Conservation (phyloP, 202 grass and related monocot species). For the Dendrocalamus latiflorus region DNA sequence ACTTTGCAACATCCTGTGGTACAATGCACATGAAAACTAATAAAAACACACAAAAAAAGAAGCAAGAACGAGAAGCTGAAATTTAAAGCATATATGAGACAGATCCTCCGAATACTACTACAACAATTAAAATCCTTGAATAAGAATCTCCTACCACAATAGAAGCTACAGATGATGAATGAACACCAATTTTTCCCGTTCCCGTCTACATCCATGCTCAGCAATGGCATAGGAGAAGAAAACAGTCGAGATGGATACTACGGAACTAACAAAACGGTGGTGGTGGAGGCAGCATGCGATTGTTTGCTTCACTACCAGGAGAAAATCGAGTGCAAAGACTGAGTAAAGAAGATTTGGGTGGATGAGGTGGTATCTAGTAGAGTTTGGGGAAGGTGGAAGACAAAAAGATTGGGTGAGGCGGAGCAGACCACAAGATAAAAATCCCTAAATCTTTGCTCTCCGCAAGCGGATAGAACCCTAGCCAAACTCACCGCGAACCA, state of each 20-base stretch:
- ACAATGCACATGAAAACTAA: too few species aligned
- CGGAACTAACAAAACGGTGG: background rate
- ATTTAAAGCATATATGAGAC: background rate
- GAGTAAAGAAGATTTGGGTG: background rate
- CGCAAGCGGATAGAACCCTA: background rate
- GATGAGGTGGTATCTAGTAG: background rate
- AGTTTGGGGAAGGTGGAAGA: background rate
- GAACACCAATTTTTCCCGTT: background rate
- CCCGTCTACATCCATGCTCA: background rate
- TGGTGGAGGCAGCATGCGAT: background rate
- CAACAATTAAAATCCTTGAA: slow-evolving; percentile 2
- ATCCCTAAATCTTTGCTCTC: background rate
- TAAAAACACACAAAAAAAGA: background rate
- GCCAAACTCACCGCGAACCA: background rate
- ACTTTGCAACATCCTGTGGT: background rate
- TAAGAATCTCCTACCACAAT: background rate
- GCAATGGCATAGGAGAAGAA: background rate
- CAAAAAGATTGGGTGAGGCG: background rate
- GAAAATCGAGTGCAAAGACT: too few species aligned
- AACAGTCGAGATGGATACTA: background rate
- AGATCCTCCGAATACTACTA: background rate
- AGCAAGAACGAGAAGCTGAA: background rate
- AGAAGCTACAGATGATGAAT: background rate
- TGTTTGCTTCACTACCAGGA: background rate
- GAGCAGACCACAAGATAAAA: background rate